Evolutionary conservation across 139 green algal genomes (phyloP), one percentile per base, ranked within the genome.

Genomic region (Micractinium conductrix): DNA sequence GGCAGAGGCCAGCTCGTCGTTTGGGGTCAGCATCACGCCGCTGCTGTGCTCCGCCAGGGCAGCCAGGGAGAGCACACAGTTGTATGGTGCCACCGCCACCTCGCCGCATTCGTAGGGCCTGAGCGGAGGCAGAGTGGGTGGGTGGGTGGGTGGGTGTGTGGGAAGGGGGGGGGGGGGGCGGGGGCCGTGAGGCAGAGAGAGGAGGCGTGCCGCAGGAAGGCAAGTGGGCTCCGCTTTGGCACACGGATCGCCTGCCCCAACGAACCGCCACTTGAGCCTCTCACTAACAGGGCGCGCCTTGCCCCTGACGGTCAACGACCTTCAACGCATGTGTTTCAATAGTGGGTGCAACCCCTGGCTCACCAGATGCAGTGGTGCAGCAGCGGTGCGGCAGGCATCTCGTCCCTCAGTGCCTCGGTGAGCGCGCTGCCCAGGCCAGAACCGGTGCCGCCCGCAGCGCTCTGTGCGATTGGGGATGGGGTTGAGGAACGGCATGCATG

Each of bases 31-130:
- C 21, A 95, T 79, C 43, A 96, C 87, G 65, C 92, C 94, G 71
- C 95, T 90, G 16, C 86, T 94, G 30, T 90, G 62, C 33, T 92
- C 78, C 12, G 81, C 44, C 53, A 97, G 87, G 72, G 93, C 81
- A 28, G 78, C 81, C 53, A 98, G 81, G 24, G 93, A 96, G 14
- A 98, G 84, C 69, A 96, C 62, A 14, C 92, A 93, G 90, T 98
- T 98, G 91, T 97, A 98, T 63, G 80, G 90, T 89, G 97, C 93
- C 38, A 95, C 91, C 69, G 94, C 92, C 63, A 97, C 94, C 86
- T 97, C 94, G 8, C 94, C 94, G 38, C 81, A 89, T n/a, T 91
- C 85, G 80, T 93, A 94, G 21, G 94, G 93, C 91, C 91, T 93
- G 85, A n/a, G n/a, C n/a, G n/a, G n/a, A n/a, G n/a, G n/a, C n/a